Evolutionary conservation across 176 grass and related monocot genomes (phyloP).

Genomic region (Oryza rufipogon): DNA sequence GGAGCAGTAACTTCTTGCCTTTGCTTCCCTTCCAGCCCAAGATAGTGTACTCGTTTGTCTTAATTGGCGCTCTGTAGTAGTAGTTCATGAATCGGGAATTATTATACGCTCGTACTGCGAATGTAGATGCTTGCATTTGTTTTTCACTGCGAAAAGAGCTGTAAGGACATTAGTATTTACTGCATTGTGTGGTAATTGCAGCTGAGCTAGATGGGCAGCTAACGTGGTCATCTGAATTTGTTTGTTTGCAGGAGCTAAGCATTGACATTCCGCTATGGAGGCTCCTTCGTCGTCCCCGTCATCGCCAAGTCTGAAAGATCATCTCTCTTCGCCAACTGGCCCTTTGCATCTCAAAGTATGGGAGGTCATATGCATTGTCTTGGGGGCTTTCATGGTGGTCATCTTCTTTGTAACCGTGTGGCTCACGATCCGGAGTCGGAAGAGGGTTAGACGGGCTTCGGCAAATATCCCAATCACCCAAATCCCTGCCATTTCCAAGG

Average conservation of each 20-base stretch:
- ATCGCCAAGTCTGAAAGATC: constrained; percentile 70
- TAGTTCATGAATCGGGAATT: constrained; percentile 21
- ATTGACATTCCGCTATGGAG: constrained; percentile 41
- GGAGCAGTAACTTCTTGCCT: constrained; percentile 24
- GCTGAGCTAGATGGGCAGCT: constrained; percentile 26
- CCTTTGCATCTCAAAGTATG: constrained; percentile 93
- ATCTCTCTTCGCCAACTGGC: constrained; percentile 71
- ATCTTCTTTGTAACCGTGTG: constrained; percentile 74
- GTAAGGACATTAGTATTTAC: neutral
- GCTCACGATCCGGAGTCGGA: constrained; percentile 71
- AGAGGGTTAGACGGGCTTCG: constrained; percentile 59
- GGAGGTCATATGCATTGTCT: constrained; percentile 76
- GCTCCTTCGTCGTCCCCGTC: constrained; percentile 26
- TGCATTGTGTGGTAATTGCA: constrained; percentile 28
- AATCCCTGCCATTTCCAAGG: constrained; percentile 82
- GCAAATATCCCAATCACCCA: constrained; percentile 67
- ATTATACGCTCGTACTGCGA: constrained; percentile 21
- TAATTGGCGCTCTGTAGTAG: constrained; percentile 31
- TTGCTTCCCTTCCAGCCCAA: constrained; percentile 50
- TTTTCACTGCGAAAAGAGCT: constrained; percentile 11
- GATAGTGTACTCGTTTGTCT: constrained; percentile 32
- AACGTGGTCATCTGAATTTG: constrained; percentile 30
- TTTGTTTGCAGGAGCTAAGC: constrained; percentile 55
- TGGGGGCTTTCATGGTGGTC: constrained; percentile 74
- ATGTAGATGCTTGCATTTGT: constrained; percentile 34